Percentiles rank a stretch among this genome's conserved stretches.
These are phyloP conservation scores for Cladosporium cucumerinum DNA, from an alignment of 2,329 filamentous ascomycete species.

Conservation along the genomic window DNA sequence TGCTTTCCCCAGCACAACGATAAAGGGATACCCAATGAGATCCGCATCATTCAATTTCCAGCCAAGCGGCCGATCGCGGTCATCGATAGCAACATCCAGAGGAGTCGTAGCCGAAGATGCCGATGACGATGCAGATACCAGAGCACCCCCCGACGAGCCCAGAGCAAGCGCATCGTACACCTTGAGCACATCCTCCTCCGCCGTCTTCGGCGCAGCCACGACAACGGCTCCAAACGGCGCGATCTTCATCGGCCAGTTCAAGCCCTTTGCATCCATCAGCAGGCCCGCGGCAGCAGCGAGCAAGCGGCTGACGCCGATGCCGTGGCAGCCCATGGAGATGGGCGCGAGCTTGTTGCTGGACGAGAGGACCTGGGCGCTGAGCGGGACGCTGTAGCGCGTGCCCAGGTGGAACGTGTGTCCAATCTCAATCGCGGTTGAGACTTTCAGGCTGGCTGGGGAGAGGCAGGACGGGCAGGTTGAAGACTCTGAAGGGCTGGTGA, in stretches of 20 bases:
- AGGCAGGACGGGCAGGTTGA: conserved; percentile 72
- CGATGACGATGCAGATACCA: not conserved
- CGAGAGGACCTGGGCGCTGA: conserved; percentile 60
- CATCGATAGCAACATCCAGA: conserved; percentile 68
- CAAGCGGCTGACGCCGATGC: conserved; percentile 87
- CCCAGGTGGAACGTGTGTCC: conserved; percentile 95
- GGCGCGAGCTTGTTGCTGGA: conserved; percentile 45
- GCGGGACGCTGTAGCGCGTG: conserved; percentile 76
- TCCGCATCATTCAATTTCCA: conserved; percentile 94
- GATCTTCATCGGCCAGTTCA: conserved; percentile 85
- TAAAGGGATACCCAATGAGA: conserved; percentile 79
- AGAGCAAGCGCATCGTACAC: conserved; percentile 62
- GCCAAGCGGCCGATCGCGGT: conserved; percentile 60
- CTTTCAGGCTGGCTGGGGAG: conserved; percentile 55
- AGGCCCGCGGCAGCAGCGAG: conserved; percentile 81
- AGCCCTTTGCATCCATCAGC: conserved; percentile 65
- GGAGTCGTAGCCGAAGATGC: not conserved
- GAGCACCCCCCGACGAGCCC: not conserved
- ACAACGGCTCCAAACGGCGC: conserved; percentile 79
- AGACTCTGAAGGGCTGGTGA: conserved; percentile 63
- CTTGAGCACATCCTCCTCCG: conserved; percentile 20
- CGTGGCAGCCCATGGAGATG: conserved; percentile 94
- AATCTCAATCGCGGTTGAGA: conserved; percentile 77
- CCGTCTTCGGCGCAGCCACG: conserved; percentile 43
- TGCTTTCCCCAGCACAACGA: conserved; percentile 71